Evolutionary conservation across 805 yeast genomes (phyloP), one percentile per base, ranked within the genome.

Genomic region (Candida gorgasii): DNA sequence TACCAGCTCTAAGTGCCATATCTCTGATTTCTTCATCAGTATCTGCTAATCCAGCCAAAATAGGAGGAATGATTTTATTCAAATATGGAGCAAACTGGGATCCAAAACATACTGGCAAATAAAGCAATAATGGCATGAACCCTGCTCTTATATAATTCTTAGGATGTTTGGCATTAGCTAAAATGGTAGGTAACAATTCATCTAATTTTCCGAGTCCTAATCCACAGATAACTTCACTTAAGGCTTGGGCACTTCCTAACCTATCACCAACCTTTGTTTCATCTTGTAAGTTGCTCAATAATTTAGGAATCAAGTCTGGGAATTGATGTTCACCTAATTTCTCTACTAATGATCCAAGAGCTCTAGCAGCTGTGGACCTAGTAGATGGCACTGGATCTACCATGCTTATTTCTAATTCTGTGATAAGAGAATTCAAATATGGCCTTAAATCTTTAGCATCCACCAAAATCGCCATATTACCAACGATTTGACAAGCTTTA

Each of bases 311-410:
- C 60, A 93, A 80, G 29, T 79, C 86, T 26, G 99, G 97, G 88
- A 93, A 90, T 52, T 80, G 84, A 36, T 88, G 96, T 65, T 93
- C 99, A 43, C 99, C 99, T 30, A 93, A 73, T 61, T 90, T 92
- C 62, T 93, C 98, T 36, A 95, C 97, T 48, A 93, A 73, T 0
- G 97, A 89, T 52, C 99, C 99, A 39, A 93, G 69, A 0, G 99
- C 99, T 65, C 97, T 82, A 15, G 97, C 90, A 17, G 98, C 98
- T 15, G 97, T 93, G 1, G 98, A 95, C 61, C 98, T 81, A 0
- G 99, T 93, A 31, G 82, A 87, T 23, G 98, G 96, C 40, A 93
- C 99, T 1, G 99, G 99, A 54, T 93, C 99, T 39, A 95, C 97
- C 96, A 93, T 92, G 5, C 98, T 95, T 32, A 78, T 73, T 62